A percentile compares a stretch with the other conserved stretches of the same genome.
Evolutionary conservation across 257 asterid genomes (phyloP).

Genomic region (Nemophila menziesii): DNA sequence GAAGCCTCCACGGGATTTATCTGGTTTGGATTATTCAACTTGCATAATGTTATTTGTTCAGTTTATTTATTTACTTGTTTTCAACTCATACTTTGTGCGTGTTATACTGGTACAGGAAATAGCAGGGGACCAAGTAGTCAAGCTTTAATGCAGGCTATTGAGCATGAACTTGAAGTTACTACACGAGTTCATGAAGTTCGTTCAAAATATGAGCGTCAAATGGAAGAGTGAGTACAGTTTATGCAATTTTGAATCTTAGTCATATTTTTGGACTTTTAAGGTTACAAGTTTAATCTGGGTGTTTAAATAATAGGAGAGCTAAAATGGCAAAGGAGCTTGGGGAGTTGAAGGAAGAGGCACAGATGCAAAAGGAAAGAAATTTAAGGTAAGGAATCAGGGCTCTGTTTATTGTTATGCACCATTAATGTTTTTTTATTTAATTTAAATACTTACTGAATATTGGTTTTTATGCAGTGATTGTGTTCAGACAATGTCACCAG

Average conservation of each 20-base stretch:
- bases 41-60: constrained; percentile 4
- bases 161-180: constrained; percentile 94
- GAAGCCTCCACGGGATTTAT: constrained; percentile 60
- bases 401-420: constrained; percentile 3
- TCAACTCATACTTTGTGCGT: constrained; percentile 8
- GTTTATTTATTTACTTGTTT: constrained; percentile 6
- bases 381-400: constrained; percentile 47
- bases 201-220: constrained; percentile 80
- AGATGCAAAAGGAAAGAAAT: constrained; percentile 36
- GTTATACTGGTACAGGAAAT: constrained; percentile 36
- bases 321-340: constrained; percentile 85
- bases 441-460: constrained; percentile 2
- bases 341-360: constrained; percentile 70
- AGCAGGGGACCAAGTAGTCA: constrained; percentile 59
- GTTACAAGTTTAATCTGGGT: too few species aligned
- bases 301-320: constrained; percentile 59
- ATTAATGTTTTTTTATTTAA: background rate
- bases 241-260: too few species aligned
- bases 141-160: constrained; percentile 69
- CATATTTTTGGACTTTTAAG: background rate
- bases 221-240: constrained; percentile 59
- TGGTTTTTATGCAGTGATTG: constrained; percentile 41
- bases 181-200: constrained; percentile 94
- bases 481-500: constrained; percentile 76
- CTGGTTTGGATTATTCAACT: constrained; percentile 29